phyloP scores from a whole-genome alignment of 768 basidiomycete species.

The Daedaleopsis sinensis region DNA sequence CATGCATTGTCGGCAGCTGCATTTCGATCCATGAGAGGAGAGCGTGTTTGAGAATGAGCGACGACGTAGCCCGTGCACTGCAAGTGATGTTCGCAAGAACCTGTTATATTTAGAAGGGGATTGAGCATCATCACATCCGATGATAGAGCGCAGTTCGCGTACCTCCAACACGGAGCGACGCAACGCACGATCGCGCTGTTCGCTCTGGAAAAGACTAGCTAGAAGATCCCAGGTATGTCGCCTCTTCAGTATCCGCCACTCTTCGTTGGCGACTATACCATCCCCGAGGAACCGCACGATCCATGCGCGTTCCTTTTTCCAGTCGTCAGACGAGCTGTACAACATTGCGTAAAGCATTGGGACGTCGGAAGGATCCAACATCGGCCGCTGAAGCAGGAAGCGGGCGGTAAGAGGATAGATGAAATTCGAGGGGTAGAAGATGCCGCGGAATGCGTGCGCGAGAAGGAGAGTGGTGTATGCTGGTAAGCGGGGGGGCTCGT shows the following conservation, averaged over 20 bases:
- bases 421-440: slow-evolving; percentile 88
- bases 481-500: slow-evolving; percentile 59
- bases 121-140: not conserved
- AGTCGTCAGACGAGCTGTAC: slow-evolving; percentile 74
- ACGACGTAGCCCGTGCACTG: slow-evolving; percentile 67
- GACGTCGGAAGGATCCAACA: slow-evolving; percentile 79
- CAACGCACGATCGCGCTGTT: slow-evolving; percentile 51
- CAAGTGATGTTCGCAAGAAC: slow-evolving; percentile 76
- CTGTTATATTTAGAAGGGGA: slow-evolving; percentile 36
- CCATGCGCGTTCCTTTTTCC: slow-evolving; percentile 90
- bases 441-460: slow-evolving; percentile 75
- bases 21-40: slow-evolving; percentile 85
- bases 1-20: slow-evolving; percentile 47
- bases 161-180: slow-evolving; percentile 72
- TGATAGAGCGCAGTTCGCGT: slow-evolving; percentile 20
- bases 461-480: slow-evolving; percentile 81
- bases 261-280: slow-evolving; percentile 71
- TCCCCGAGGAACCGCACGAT: slow-evolving; percentile 83
- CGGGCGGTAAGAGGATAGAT: slow-evolving; percentile 85
- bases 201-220: slow-evolving; percentile 79
- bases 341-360: slow-evolving; percentile 91
- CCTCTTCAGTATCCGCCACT: slow-evolving; percentile 81
- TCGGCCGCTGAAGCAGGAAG: slow-evolving; percentile 88
- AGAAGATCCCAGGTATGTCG: slow-evolving; percentile 89
- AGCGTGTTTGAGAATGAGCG: slow-evolving; percentile 70